Conservation (phyloP, 2,329 filamentous ascomycete genomes). For the Tolypocladium inflatum region DNA sequence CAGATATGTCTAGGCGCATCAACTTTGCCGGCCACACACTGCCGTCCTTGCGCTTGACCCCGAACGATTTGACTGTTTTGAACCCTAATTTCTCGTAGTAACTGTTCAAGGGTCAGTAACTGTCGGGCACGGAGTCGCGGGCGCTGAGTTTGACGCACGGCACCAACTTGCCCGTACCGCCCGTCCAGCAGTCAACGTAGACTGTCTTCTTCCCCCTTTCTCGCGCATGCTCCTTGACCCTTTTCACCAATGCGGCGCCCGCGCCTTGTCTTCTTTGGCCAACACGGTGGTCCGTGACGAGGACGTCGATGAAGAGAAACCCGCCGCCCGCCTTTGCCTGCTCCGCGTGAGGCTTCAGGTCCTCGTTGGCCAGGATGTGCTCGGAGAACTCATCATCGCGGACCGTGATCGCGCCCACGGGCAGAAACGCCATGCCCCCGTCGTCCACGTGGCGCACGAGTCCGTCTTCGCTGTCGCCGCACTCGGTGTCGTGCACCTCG, state of each 20-base stretch:
- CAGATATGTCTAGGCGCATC: background rate
- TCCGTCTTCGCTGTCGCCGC: slow-evolving; percentile 4
- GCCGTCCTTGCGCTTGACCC: background rate
- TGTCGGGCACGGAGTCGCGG: background rate
- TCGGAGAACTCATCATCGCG: background rate
- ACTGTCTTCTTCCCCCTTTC: slow-evolving; percentile 8
- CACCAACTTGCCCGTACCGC: slow-evolving; percentile 12
- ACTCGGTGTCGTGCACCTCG: slow-evolving; percentile 11
- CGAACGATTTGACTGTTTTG: background rate
- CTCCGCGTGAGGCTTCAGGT: background rate
- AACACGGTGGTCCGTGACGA: background rate
- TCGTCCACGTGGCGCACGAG: background rate
- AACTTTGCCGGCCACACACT: background rate
- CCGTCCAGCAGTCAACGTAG: slow-evolving; percentile 18
- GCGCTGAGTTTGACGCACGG: background rate
- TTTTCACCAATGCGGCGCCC: background rate
- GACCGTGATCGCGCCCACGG: background rate
- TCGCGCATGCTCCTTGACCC: background rate
- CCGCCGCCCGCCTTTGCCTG: background rate
- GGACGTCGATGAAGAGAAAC: background rate
- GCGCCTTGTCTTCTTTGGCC: background rate
- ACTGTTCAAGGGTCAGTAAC: background rate
- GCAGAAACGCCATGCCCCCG: background rate
- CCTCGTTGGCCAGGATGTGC: background rate
- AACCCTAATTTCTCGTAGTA: background rate